Percentiles rank a stretch among this genome's conserved stretches.
Evolutionary conservation across 108 stramenopile species (phyloP).

Genomic region (Nitzschia inconspicua): DNA sequence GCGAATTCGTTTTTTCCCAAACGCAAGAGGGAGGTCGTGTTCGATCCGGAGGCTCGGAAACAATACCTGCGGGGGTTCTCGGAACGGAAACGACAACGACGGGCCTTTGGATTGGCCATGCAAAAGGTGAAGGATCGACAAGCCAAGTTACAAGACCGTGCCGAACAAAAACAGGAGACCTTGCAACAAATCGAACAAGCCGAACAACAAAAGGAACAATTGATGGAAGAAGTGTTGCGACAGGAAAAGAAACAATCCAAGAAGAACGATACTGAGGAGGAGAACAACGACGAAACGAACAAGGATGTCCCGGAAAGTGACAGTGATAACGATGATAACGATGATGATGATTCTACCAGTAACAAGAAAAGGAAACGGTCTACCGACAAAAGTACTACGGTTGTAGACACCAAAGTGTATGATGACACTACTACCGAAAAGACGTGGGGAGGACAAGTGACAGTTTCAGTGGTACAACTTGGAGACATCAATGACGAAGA

Average conservation of each 20-base stretch:
- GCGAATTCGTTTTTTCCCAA: no score
- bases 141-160: slow-evolving; percentile 60
- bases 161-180: slow-evolving; percentile 49
- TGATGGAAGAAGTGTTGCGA: slow-evolving; percentile 22
- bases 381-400: background rate
- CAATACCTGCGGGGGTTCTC: slow-evolving; percentile 77
- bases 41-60: slow-evolving; percentile 66
- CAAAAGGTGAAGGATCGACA: slow-evolving; percentile 88
- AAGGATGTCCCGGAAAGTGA: slow-evolving; percentile 23
- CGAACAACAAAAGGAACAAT: slow-evolving; percentile 53
- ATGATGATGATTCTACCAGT: slow-evolving; percentile 2
- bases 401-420: slow-evolving; percentile 43
- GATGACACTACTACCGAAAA: slow-evolving; percentile 51
- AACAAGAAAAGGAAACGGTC: background rate
- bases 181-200: slow-evolving; percentile 65
- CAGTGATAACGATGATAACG: background rate
- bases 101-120: slow-evolving; percentile 88
- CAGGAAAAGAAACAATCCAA: background rate
- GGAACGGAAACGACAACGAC: slow-evolving; percentile 66
- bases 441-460: slow-evolving; percentile 74
- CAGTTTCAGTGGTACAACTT: slow-evolving; percentile 59
- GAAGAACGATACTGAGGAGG: slow-evolving; percentile 3
- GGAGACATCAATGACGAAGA: slow-evolving; percentile 52
- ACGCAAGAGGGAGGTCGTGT: slow-evolving; percentile 70
- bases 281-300: background rate